Evolutionary conservation across 1,284 basidiomycete genomes (phyloP).

Genomic region (Apiotrichum gamsii): DNA sequence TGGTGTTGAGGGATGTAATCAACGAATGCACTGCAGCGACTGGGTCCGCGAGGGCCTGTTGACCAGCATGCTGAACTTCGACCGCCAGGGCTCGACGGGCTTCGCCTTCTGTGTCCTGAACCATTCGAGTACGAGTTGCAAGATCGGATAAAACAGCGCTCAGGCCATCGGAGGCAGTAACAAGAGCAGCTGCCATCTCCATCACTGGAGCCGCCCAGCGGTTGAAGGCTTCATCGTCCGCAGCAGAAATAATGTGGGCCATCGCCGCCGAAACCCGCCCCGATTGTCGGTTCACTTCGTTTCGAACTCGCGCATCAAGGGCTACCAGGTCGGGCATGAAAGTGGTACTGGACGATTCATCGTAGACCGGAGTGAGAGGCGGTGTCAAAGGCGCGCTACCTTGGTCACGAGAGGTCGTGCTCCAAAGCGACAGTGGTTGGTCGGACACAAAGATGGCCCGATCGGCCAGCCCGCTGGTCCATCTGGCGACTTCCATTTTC

Average conservation of each 20-base stretch:
- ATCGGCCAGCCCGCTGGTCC: conserved; percentile 8
- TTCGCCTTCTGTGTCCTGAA: neutral
- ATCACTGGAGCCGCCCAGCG: conserved; percentile 9
- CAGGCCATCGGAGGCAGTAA: neutral
- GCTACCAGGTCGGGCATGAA: conserved; percentile 52
- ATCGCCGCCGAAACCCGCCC: conserved; percentile 58
- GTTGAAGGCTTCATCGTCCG: conserved; percentile 7
- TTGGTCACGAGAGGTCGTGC: neutral
- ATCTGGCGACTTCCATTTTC: neutral
- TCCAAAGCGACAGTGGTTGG: neutral
- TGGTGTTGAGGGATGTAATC: conserved; percentile 7
- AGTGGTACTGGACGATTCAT: neutral
- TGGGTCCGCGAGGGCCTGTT: neutral
- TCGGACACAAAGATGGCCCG: conserved; percentile 9
- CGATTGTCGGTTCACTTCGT: conserved; percentile 62
- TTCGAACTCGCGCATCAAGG: conserved; percentile 63
- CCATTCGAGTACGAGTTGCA: neutral
- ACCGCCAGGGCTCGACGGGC: neutral
- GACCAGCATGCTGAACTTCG: neutral
- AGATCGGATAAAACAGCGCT: neutral
- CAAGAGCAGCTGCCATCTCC: neutral
- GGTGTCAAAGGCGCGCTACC: conserved; percentile 13
- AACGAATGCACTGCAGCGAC: neutral
- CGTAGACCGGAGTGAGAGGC: conserved; percentile 11
- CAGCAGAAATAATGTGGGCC: conserved; percentile 34